phyloP scores from a whole-genome alignment of 2,329 filamentous ascomycete genomes.

The Thyridium curvatum region DNA sequence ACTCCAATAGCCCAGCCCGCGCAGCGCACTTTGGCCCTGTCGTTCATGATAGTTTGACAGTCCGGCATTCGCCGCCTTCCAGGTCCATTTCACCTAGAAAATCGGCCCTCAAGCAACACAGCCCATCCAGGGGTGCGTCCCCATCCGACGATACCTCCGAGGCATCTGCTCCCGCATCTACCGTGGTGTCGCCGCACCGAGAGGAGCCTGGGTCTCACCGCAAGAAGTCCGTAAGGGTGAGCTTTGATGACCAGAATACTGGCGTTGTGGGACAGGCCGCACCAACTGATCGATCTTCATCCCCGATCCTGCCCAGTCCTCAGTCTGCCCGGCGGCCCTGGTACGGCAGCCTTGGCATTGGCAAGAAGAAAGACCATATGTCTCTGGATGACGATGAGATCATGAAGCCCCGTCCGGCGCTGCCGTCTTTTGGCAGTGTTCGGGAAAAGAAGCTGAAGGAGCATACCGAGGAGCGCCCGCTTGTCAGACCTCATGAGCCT shows the following conservation, averaged over 20 bases:
- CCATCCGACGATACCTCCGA: slow-evolving; percentile 44
- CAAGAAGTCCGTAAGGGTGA: slow-evolving; percentile 67
- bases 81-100: slow-evolving; percentile 72
- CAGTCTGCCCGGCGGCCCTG: slow-evolving; percentile 37
- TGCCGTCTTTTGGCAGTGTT: slow-evolving; percentile 72
- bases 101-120: slow-evolving; percentile 64
- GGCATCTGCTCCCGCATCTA: slow-evolving; percentile 23
- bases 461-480: slow-evolving; percentile 51
- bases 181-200: slow-evolving; percentile 14
- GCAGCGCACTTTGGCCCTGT: slow-evolving; percentile 60
- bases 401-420: slow-evolving; percentile 67
- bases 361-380: slow-evolving; percentile 42
- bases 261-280: slow-evolving; percentile 45
- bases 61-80: slow-evolving; percentile 62
- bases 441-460: slow-evolving; percentile 53
- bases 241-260: slow-evolving; percentile 66
- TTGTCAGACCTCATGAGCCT: slow-evolving; percentile 47
- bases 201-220: slow-evolving; percentile 34
- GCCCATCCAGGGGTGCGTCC: slow-evolving; percentile 45
- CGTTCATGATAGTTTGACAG: slow-evolving; percentile 44
- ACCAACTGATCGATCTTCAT: slow-evolving; percentile 26
- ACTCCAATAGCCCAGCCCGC: slow-evolving; percentile 57
- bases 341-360: slow-evolving; percentile 42
- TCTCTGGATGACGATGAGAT: slow-evolving; percentile 53
- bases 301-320: slow-evolving; percentile 26